Base-by-base conservation (phyloP, 2,329 filamentous ascomycete genomes). In the Harringtonia lauricola region DNA sequence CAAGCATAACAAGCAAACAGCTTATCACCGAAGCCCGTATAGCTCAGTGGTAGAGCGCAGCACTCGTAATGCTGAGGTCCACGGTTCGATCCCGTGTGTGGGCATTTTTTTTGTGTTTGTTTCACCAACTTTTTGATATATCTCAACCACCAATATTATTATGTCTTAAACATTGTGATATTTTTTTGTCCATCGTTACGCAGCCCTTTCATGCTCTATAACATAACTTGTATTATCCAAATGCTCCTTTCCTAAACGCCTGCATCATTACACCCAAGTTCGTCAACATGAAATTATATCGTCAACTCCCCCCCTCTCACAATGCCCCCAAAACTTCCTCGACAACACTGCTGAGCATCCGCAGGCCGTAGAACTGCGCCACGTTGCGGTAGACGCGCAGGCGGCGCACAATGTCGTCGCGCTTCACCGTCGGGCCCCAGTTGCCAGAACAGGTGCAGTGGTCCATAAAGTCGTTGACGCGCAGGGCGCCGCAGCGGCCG, bases 391-490 rank as follows among this genome's bases (percentile, higher is more conserved):
- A 81, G 5, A 95, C 83, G 35, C 61, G 70, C 55, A 96, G 54
- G 57, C 68, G 74, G 58, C 69, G 76, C 55, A 75, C 63, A 22
- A 90, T 66, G 24, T 84, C 83, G 26, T 73, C 76, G 50, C 73
- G 71, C 52, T 81, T 74, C 47, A 89, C 70, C 18, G 79, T 86
- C 51, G 78, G 78, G 17, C 71, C 73, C 92, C 92, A 98, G 47
- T 76, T 74, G 4, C 92, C 92, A 48, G 86, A 86, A 67, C 92
- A 98, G 12, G 81, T 83, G 63, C 94, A 98, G 62, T 96, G 89
- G 61, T 95, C 90, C 80, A 92, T 88, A 55, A 96, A 94, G 56
- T 95, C 90, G 59, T 95, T 96, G 34, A 86, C 72, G 57, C 87
- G 70, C 33, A 95, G 63, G 53, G 86, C 86, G 28, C 74, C 77